phyloP scores from a whole-genome alignment of 176 grass and related monocot species.

The Dendrocalamus sinicus region DNA sequence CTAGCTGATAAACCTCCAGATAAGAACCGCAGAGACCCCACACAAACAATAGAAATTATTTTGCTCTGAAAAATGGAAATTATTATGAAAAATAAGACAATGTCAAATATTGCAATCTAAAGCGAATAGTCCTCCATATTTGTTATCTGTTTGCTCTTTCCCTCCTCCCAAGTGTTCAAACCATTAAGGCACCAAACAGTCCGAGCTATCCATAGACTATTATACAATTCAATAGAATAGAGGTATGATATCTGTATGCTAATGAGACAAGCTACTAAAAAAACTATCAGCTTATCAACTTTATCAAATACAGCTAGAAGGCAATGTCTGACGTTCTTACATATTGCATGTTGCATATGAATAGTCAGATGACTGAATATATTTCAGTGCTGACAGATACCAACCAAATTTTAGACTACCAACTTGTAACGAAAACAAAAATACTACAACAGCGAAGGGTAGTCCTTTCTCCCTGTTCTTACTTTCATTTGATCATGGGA shows the following conservation, averaged over 20 bases:
- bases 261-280: neutral
- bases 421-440: neutral
- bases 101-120: neutral
- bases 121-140: neutral
- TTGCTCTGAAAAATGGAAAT: neutral
- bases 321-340: neutral
- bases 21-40: neutral
- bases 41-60: neutral
- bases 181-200: neutral
- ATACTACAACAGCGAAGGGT: neutral
- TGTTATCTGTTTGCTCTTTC: neutral
- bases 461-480: neutral
- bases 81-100: neutral
- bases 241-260: neutral
- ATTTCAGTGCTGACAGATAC: neutral
- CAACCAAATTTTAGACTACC: neutral
- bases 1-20: neutral
- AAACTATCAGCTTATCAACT: neutral
- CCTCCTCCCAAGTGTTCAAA: neutral
- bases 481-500: conserved; percentile 19
- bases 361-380: neutral
- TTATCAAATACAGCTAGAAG: conserved; percentile 15
- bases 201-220: neutral
- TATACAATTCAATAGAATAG: neutral
- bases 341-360: neutral